Base-by-base conservation (phyloP, 2,329 filamentous ascomycete species). In the Coniochaeta hoffmannii region DNA sequence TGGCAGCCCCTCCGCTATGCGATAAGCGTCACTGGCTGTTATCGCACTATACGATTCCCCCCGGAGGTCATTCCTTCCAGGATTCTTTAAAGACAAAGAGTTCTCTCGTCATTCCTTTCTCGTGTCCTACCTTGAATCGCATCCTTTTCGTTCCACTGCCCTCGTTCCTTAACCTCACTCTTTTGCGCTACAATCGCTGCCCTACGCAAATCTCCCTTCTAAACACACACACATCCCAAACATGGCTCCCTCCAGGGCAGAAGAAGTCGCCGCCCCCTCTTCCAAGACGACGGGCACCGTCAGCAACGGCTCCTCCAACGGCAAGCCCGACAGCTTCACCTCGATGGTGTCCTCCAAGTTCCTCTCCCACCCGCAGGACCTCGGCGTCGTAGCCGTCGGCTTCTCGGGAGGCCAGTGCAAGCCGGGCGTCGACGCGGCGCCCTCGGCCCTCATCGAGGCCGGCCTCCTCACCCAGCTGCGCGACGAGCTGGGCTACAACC, bases 371-470 rank as follows among this genome's bases (percentile, higher is more conserved):
- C 82, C 85, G 31, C 80, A 89, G 67, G 86, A 97, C 66, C 80
- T 99, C 61, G 94, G 93, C 59, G 82, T 99, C 56, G 90, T 97
- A 35, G 91, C 93, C 52, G 94, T 97, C 35, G 93, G 93, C 60
- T 99, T 97, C 78, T 96, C 91, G 54, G 93, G 93, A 62, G 94
- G 94, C 56, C 94, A 95, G 90, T 87, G 87, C 76, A 97, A 97
- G 75, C 79, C 86, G 38, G 94, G 94, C 63, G 93, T 97, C 62
- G 94, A 97, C 68, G 89, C 88, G 15, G 94, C 89, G 7, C 94
- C 94, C 31, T 85, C 87, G 64, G 93, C 91, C 54, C 84, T 99
- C 54, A 94, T 97, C 65, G 82, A 93, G 68, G 83, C 89, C 54
- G 94, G 94, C 55, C 85, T 99, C 51, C 86, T 97, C 58, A 80